Percentiles rank a stretch among this genome's conserved stretches.
These are phyloP conservation scores for Phytophthora ohioensis DNA, from an alignment of 352 stramenopile genomes.

Conservation along the genomic window DNA sequence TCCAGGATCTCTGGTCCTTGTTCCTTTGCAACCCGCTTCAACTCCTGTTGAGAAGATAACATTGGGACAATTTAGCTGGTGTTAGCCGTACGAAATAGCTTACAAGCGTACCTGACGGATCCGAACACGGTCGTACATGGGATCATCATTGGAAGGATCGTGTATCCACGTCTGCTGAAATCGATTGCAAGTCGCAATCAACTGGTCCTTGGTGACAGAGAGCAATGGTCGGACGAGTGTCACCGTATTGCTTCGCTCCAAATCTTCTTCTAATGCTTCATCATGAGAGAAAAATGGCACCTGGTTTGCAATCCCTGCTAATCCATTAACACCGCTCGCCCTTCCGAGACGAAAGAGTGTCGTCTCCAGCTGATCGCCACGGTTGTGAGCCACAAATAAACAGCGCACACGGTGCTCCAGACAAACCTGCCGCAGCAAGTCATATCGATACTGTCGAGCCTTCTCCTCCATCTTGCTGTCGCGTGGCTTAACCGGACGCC, in stretches of 20 bases:
- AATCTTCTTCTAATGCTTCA: neutral
- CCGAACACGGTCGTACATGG: constrained; percentile 80
- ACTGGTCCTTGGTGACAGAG: constrained; percentile 56
- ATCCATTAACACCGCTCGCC: constrained; percentile 77
- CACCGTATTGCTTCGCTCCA: constrained; percentile 21
- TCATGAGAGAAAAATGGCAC: constrained; percentile 39
- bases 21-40: constrained; percentile 56
- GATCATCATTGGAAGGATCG: constrained; percentile 84
- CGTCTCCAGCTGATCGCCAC: constrained; percentile 84
- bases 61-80: neutral
- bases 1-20: constrained; percentile 48
- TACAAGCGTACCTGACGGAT: constrained; percentile 71
- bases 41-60: constrained; percentile 41
- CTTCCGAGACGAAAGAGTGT: constrained; percentile 81
- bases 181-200: constrained; percentile 75
- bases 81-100: constrained; percentile 3
- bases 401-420: constrained; percentile 56
- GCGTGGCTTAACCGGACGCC: constrained; percentile 39
- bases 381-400: constrained; percentile 85
- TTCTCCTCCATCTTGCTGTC: constrained; percentile 83
- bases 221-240: constrained; percentile 73
- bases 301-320: constrained; percentile 66
- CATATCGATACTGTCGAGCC: constrained; percentile 74
- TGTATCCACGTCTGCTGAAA: constrained; percentile 85
- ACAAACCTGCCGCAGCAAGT: constrained; percentile 65